phyloP scores from a whole-genome alignment of 441 rosid species.

The Populus trichocarpa region DNA sequence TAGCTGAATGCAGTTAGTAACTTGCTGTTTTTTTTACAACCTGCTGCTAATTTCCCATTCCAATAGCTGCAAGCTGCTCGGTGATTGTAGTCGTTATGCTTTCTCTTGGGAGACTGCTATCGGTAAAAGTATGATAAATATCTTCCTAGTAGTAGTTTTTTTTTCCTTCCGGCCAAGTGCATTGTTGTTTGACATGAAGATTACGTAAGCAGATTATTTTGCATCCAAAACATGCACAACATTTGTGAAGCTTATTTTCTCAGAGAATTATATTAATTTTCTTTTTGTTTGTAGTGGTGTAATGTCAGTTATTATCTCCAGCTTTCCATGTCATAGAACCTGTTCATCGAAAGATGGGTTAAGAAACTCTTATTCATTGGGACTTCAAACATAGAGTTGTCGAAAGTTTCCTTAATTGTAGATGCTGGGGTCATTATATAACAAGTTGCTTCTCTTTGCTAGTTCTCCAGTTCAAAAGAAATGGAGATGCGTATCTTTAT shows the following conservation, averaged over 20 bases:
- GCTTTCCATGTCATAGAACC: background rate
- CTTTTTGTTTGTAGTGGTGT: background rate
- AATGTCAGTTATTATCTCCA: background rate
- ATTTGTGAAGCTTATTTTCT: background rate
- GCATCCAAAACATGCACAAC: background rate
- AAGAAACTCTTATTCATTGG: background rate
- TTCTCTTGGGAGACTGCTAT: background rate
- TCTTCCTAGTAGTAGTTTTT: background rate
- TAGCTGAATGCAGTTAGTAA: background rate
- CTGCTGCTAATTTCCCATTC: background rate
- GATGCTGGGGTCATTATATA: background rate
- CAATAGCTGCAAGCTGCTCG: background rate
- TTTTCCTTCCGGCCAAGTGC: background rate
- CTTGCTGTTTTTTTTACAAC: background rate
- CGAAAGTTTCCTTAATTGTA: background rate
- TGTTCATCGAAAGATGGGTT: background rate
- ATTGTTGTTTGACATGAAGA: background rate
- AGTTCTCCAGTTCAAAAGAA: slow-evolving; percentile 88
- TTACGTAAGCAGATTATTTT: background rate
- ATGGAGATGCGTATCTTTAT: slow-evolving; percentile 74
- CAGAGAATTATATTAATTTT: background rate
- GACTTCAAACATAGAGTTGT: background rate
- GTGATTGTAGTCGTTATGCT: background rate
- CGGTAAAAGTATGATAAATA: background rate
- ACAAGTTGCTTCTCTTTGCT: slow-evolving; percentile 16